A percentile compares a stretch with the other conserved stretches of the same genome.
Evolutionary conservation across 1,139 yeast genomes (phyloP).

Genomic region (Candida buenavistaensis): DNA sequence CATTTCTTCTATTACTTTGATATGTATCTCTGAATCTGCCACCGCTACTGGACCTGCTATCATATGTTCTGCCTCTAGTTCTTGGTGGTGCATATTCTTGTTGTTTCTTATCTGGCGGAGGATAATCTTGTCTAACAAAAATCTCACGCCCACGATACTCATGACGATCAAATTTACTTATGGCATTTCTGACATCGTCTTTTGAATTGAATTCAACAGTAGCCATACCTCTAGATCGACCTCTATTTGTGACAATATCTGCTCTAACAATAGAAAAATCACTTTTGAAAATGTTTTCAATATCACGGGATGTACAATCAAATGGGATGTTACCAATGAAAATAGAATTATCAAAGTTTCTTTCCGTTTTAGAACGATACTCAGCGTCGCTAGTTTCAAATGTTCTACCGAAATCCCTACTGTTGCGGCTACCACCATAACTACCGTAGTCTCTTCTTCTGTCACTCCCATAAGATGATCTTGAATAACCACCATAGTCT

Average conservation of each 20-base stretch:
- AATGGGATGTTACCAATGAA: slow-evolving; percentile 77
- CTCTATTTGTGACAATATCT: slow-evolving; percentile 80
- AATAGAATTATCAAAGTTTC: slow-evolving; percentile 69
- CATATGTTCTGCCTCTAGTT: slow-evolving; percentile 14
- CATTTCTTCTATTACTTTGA: slow-evolving; percentile 11
- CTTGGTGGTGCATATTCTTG: slow-evolving; percentile 18
- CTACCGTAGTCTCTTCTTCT: slow-evolving; percentile 25
- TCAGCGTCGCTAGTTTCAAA: slow-evolving; percentile 23
- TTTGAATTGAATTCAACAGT: slow-evolving; percentile 80
- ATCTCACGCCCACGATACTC: slow-evolving; percentile 76
- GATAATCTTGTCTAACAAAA: slow-evolving; percentile 86
- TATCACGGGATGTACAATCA: slow-evolving; percentile 57
- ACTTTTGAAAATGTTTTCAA: slow-evolving; percentile 56
- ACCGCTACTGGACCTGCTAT: slow-evolving; percentile 14
- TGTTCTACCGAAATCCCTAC: slow-evolving; percentile 21
- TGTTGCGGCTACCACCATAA: slow-evolving; percentile 19
- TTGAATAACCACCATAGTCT: slow-evolving; percentile 16
- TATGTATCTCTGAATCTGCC: slow-evolving; percentile 15
- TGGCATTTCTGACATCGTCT: slow-evolving; percentile 75
- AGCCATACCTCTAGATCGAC: slow-evolving; percentile 89
- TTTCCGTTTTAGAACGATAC: slow-evolving; percentile 46
- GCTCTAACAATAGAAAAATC: slow-evolving; percentile 82
- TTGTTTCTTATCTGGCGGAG: slow-evolving; percentile 61
- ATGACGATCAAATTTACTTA: slow-evolving; percentile 66
- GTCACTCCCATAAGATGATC: slow-evolving; percentile 15